Evolutionary conservation across 202 grass and related monocot genomes (phyloP), one percentile per base, ranked within the genome.

Genomic region (Schoenoplectus tabernaemontani): DNA sequence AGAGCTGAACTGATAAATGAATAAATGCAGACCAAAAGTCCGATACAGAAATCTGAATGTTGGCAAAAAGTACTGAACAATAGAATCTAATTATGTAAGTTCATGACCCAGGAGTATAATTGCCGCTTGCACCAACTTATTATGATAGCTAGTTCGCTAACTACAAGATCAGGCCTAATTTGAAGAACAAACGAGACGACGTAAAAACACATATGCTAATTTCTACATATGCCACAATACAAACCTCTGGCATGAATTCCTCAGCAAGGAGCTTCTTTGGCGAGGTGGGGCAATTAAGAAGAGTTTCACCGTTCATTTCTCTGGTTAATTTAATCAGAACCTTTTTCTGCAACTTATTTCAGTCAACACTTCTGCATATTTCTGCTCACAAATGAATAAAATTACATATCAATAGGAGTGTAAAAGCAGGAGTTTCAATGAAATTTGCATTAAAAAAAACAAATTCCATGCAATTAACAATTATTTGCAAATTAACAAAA

Each of bases 361-460:
- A 80, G 60, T 80, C 39, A 60, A 44, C 37, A 47, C 4, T 28
- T 28, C 59, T 19, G 28, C 41, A 63, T 9, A 48, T 32, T 79
- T 80, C 77, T 80, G 77, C 33, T 80, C 28, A 80, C 15, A 79
- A 62, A 62, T n/a, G 51, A 56, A 56, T 12, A 64, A 34, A n/a
- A n/a, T n/a, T 28, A 64, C 12, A 33, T 33, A 53, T 51, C 43
- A 53, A 17, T 53, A 34, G 17, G 44, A 73, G 24, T 51, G 26
- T n/a, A 30, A 50, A 51, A 6, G 33, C 12, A 4, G 44, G 44
- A n/a, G 22, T 2, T 28, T 32, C 17, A 32, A 26, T 73, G 24
- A 53, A 34, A 73, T 44, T 43, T 53, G 23, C 69, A 53, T 51
- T 33, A 53, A 54, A 33, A 46, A 24, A 44, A 10, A 7, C 9